These are phyloP conservation scores for Solanum microdontum DNA, from an alignment of 257 asterid species.

Conservation along the genomic window DNA sequence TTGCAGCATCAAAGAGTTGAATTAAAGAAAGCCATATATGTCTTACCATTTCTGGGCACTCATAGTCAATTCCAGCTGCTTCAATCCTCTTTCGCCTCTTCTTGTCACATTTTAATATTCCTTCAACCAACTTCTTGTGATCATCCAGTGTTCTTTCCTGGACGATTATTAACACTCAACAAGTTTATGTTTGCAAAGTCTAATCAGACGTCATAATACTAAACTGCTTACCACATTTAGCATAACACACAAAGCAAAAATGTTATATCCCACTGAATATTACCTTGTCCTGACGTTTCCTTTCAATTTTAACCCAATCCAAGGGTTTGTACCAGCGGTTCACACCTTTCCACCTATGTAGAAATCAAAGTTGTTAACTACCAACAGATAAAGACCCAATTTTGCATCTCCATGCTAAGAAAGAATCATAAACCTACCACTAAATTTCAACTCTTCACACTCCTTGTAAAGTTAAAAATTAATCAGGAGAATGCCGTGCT, in stretches of 20 bases:
- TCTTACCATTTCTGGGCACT: slow-evolving; percentile 81
- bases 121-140: slow-evolving; percentile 50
- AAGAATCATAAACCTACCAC: background rate
- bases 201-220: background rate
- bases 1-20: background rate
- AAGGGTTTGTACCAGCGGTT: slow-evolving; percentile 43
- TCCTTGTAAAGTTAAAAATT: background rate
- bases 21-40: background rate
- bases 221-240: background rate
- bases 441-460: background rate
- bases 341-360: slow-evolving; percentile 71
- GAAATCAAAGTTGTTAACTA: background rate
- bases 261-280: background rate
- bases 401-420: background rate
- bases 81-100: slow-evolving; percentile 65
- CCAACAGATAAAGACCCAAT: background rate
- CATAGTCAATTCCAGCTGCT: slow-evolving; percentile 79
- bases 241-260: background rate
- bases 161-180: background rate
- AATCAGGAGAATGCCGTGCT: background rate
- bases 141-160: slow-evolving; percentile 63
- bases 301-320: slow-evolving; percentile 65
- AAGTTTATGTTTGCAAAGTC: background rate
- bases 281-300: slow-evolving; percentile 84
- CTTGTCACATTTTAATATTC: slow-evolving; percentile 52